Base-by-base conservation (phyloP, 2,329 filamentous ascomycete genomes). In the Cladosporium sp. region DNA sequence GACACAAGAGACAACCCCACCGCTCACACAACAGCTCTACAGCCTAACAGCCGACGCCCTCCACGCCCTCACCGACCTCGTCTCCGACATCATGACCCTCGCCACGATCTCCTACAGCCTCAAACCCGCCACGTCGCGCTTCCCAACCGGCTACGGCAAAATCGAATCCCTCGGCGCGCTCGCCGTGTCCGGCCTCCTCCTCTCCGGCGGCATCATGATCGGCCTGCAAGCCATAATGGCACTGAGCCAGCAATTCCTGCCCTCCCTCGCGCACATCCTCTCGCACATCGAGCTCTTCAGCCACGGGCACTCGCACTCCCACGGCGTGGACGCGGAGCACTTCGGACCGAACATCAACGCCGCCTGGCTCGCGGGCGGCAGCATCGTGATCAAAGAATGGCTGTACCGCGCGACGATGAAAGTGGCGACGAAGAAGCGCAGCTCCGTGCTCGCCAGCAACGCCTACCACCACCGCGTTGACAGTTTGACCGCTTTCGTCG, bases 321-420 rank as follows among this genome's bases (percentile, higher is more conserved):
- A 89, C 63, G 76, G 78, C 54, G 84, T 86, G 66, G 74, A 69
- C n/a, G 55, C 51, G 17, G 79, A 79, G 11, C 41, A 52, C 18
- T 38, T 50, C 30, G 81, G 84, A 1, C 93, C 93, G 0, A 95
- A 89, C 68, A 80, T 99, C 58, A 91, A 97, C 68, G 93, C 93
- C 18, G 92, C 89, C 7, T 99, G 93, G 93, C 74, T 99, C 53
- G 92, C 93, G 30, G 86, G 82, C 36, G 92, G 89, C 17, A 96
- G 89, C 2, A 93, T 99, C 51, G 70, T 89, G 20, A 76, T 97
- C 62, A 99, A 99, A 72, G 93, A 99, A 71, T 99, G 91, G 89
- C 76, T 99, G 20, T 99, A 97, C 67, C 85, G 87, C 75, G 89
- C 92, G 57, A 99, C 92, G 93, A 83, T 97, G 85, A 97, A 96